Base-by-base conservation (phyloP, 108 stramenopile species). In the Skeletonema marinoi region DNA sequence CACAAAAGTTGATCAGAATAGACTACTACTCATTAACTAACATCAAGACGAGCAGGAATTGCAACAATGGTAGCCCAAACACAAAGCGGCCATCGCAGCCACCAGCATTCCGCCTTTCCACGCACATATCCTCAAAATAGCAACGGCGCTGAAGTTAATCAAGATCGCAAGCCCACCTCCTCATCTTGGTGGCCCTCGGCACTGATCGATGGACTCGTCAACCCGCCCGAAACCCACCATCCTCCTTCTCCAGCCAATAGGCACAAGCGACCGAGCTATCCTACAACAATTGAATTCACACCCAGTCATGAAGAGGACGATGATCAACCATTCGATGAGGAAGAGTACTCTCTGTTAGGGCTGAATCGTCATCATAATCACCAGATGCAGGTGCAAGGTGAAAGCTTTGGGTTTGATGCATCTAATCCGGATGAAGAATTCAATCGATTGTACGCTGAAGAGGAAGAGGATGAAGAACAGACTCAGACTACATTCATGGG, bases 61-160 rank as follows among this genome's bases (percentile, higher is more conserved):
- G 54, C 39, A 56, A 25, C 8, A 12, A 59, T 65, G 64, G 64
- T 59, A 59, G 64, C 64, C 54, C 25, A 29, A 8, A 25, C 54
- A 25, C 25, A 29, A 21, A 56, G 6, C 2, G 17, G 50, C 19
- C 21, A 56, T 8, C 54, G 54, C 54, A 56, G 25, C 25, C 54
- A 56, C 54, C 54, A 21, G 16, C 54, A 29, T 6, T 56, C 54
- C 8, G 19, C 54, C 25, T 56, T 56, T 25, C 54, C 54, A 10
- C 54, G 54, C 21, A 56, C 54, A 25, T 25, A 56, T 25, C 54
- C 54, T 51, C 50, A 30, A 46, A 30, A 87, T 64, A n/a, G 42
- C 29, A 50, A 82, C 86, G 0, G 75, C 83, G 50, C 70, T 5
- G 25, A 73, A 8, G 32, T 79, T 79, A 35, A 78, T 29, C 9